Base-by-base conservation (phyloP, 2,329 filamentous ascomycete species). In the Aspergillus latus region DNA sequence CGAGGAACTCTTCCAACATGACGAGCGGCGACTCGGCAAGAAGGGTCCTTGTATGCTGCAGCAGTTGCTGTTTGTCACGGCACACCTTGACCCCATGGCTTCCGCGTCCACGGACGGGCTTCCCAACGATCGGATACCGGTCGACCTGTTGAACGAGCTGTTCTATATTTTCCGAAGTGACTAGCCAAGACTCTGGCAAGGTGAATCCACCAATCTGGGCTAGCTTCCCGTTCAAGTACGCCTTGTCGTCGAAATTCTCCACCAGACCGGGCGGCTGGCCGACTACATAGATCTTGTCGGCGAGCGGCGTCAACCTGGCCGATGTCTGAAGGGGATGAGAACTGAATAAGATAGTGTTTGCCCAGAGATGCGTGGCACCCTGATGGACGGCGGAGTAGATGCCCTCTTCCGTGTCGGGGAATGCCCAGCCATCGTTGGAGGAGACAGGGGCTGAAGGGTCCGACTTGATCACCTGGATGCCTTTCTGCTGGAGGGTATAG, bases 41-140 rank as follows among this genome's bases (percentile, higher is more conserved):
- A 0, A 82, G 66, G 0, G 29, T 32, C 1, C 59, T 37, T 0
- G 73, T 59, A 59, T 82, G 78, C 0, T 57, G 26, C 0, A 48
- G 16, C 1, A 80, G 61, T 3, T 74, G 71, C 1, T 60, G 16
- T 3, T 58, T n/a, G 4, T 52, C 58, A 1, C 60, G 58, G 59
- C 78, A 82, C 2, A 81, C 66, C 58, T 78, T 80, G 39, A 82
- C 79, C 21, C 79, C 79, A 55, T 80, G 72, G 53, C 78, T 80
- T 1, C 79, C 79, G 3, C 80, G 70, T 6, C 80, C 80, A 4
- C 78, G 73, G 4, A 78, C 69, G 0, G 80, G 80, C 60, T 82
- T 82, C 0, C 66, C 78, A 1, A 82, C 75, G 7, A 81, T 61
- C 0, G 80, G 80, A 39, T 64, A 76, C 2, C 57, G 45, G 6